A percentile compares a stretch with the other conserved stretches of the same genome.
Conservation (phyloP, 257 asterid species). For the Nicotiana knightiana region DNA sequence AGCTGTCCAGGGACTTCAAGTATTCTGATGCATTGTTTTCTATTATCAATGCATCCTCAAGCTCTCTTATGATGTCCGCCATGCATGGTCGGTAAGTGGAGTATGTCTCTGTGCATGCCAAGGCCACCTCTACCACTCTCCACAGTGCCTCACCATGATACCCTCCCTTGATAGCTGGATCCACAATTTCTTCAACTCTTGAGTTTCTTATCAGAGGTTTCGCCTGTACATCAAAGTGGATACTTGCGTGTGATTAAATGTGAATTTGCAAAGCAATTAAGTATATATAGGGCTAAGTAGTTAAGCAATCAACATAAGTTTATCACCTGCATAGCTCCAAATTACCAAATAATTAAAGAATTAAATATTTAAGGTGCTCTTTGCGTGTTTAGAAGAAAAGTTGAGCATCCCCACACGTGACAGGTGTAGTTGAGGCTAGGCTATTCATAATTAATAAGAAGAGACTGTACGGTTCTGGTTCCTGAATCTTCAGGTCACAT, state of each 20-base stretch:
- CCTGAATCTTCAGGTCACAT: not conserved
- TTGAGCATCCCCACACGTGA: not conserved
- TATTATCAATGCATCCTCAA: slow-evolving; percentile 78
- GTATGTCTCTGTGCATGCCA: slow-evolving; percentile 83
- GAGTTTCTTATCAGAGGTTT: slow-evolving; percentile 71
- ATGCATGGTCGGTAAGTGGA: slow-evolving; percentile 76
- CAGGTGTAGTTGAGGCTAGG: not conserved
- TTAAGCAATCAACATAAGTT: not conserved
- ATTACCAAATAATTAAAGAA: not conserved
- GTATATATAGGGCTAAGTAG: not conserved
- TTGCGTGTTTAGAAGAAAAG: not conserved
- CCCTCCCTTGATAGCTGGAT: slow-evolving; percentile 42
- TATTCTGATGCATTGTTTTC: slow-evolving; percentile 54
- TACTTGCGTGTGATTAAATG: not conserved
- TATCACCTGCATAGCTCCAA: not conserved
- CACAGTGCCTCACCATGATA: slow-evolving; percentile 55
- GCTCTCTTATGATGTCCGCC: slow-evolving; percentile 82
- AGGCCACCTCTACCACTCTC: slow-evolving; percentile 74
- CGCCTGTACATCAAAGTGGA: slow-evolving; percentile 40
- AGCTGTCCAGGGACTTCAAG: slow-evolving; percentile 45
- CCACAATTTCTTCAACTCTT: slow-evolving; percentile 56
- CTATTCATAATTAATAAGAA: not conserved
- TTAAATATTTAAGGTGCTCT: not conserved
- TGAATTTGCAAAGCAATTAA: not conserved
- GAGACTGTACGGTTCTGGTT: not conserved